Conservation (phyloP, 1,139 yeast species). For the Pichia inconspicua region DNA sequence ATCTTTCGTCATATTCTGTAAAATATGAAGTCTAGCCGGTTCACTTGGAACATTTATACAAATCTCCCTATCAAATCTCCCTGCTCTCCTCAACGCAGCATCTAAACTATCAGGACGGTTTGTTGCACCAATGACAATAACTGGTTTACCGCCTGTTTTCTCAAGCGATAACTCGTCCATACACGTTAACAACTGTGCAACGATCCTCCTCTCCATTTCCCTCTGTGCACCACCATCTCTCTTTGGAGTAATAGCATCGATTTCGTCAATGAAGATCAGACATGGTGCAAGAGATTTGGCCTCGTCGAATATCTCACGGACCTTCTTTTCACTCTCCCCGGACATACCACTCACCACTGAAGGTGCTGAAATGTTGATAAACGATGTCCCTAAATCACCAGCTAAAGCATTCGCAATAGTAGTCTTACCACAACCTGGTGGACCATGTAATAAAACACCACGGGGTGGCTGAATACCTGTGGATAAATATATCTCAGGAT, state of each 20-base stretch:
- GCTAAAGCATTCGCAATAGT: constrained; percentile 94
- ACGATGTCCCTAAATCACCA: constrained; percentile 89
- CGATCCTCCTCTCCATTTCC: constrained; percentile 96
- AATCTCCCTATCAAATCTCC: constrained; percentile 94
- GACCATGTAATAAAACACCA: constrained; percentile 91
- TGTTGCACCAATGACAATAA: constrained; percentile 95
- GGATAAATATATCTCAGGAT: constrained; percentile 80
- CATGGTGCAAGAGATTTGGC: constrained; percentile 90
- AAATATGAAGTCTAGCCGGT: constrained; percentile 65
- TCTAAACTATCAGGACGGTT: constrained; percentile 97
- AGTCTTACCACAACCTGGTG: constrained; percentile 99
- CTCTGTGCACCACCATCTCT: constrained; percentile 97
- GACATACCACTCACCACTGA: constrained; percentile 99
- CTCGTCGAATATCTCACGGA: constrained; percentile 88
- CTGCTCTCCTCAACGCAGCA: constrained; percentile 95
- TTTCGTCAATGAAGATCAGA: constrained; percentile 85
- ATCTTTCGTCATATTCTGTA: constrained; percentile 61
- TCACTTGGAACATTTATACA: constrained; percentile 82
- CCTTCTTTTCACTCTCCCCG: constrained; percentile 94
- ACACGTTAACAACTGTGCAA: constrained; percentile 86
- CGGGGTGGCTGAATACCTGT: constrained; percentile 97
- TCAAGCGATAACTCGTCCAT: constrained; percentile 88
- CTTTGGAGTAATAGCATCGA: constrained; percentile 96
- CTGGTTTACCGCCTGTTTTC: constrained; percentile 88
- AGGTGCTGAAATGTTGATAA: constrained; percentile 87